Evolutionary conservation across 2,329 filamentous ascomycete species (phyloP).

Genomic region (Diaporthe eres): DNA sequence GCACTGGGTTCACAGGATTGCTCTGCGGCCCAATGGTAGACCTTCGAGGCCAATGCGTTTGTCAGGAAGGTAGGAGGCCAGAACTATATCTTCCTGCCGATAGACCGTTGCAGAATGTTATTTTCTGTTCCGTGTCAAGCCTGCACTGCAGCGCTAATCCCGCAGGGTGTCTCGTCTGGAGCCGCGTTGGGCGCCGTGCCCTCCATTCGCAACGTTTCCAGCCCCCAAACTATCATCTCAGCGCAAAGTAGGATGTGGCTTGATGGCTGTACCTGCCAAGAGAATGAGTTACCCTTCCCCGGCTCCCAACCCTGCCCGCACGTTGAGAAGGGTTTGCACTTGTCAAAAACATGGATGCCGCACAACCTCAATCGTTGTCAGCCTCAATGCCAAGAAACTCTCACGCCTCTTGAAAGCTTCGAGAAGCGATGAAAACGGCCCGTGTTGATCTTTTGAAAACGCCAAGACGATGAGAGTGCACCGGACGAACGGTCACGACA

Average conservation of each 20-base stretch:
- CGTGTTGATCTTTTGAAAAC: slow-evolving; percentile 14
- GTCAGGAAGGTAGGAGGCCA: not conserved
- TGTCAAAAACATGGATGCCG: not conserved
- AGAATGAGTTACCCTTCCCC: not conserved
- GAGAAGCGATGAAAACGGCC: slow-evolving; percentile 2
- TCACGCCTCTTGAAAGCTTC: not conserved
- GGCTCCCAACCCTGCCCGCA: not conserved
- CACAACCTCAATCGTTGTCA: not conserved
- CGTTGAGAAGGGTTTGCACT: no score
- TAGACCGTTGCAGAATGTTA: not conserved
- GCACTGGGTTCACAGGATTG: not conserved
- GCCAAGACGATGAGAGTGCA: slow-evolving; percentile 1
- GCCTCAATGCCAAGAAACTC: slow-evolving; percentile 20
- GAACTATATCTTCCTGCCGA: no score
- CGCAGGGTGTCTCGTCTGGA: not conserved
- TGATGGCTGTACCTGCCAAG: not conserved
- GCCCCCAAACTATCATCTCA: not conserved
- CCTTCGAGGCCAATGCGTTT: not conserved
- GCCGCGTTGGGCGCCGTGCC: not conserved
- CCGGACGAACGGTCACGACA: slow-evolving; percentile 24
- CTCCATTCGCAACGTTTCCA: not conserved
- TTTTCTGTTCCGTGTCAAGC: not conserved
- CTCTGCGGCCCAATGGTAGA: not conserved
- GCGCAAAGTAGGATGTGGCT: no score
- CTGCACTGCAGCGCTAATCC: not conserved